These are phyloP conservation scores for Plantago major DNA, from an alignment of 257 asterid species.

Conservation along the genomic window DNA sequence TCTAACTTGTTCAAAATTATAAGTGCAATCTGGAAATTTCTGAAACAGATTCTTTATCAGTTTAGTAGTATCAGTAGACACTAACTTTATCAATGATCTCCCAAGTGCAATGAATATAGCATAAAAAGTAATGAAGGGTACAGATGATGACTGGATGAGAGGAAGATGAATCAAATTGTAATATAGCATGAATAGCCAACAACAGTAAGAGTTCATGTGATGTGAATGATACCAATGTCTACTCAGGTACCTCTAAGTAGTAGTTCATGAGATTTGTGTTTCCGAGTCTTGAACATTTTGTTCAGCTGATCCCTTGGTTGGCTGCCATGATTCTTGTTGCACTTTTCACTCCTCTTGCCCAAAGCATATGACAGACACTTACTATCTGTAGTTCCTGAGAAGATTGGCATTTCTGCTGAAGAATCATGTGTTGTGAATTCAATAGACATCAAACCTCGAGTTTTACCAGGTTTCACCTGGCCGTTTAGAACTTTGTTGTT, in stretches of 20 bases:
- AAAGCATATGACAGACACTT: conserved; percentile 13
- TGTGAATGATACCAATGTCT: conserved; percentile 5
- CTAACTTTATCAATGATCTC: too few species aligned
- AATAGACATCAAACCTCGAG: conserved; percentile 9
- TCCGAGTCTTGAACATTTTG: conserved; percentile 38
- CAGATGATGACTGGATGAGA: too few species aligned
- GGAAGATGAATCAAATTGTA: too few species aligned
- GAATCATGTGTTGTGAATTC: conserved; percentile 28
- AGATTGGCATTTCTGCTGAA: conserved; percentile 18
- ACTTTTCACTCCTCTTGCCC: conserved; percentile 17
- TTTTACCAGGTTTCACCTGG: conserved; percentile 18
- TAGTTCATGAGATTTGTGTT: conserved; percentile 45
- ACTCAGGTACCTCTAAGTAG: conserved; percentile 33
- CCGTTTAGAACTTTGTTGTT: conserved; percentile 23
- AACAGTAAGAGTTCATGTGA: too few species aligned
- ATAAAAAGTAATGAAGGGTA: too few species aligned
- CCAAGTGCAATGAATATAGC: too few species aligned
- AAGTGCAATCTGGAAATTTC: too few species aligned
- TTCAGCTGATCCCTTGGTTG: conserved; percentile 22
- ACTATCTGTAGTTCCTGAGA: conserved; percentile 25
- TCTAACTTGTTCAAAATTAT: too few species aligned
- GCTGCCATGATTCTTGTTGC: conserved; percentile 21
- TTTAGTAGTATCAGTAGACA: too few species aligned
- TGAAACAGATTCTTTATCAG: too few species aligned
- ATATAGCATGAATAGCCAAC: too few species aligned